phyloP scores from a whole-genome alignment of 169 alveolate species.

The Plasmodium gaboni region DNA sequence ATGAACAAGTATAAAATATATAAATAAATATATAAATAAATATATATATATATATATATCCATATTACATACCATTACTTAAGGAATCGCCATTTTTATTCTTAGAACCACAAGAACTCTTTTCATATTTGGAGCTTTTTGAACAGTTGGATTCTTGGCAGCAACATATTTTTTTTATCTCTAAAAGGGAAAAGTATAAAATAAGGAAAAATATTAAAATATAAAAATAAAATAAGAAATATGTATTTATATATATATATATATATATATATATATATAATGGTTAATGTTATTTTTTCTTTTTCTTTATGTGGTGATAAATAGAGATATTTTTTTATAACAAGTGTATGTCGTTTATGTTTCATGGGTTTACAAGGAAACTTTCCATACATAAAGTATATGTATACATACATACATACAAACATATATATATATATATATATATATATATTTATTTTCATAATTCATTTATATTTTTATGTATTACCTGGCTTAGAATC shows the following conservation, averaged over 20 bases:
- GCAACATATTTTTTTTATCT: constrained; percentile 45
- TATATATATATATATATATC: not conserved
- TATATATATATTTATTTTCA: too few relatives aligned
- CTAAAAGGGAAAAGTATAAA: constrained; percentile 6
- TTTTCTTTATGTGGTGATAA: too few relatives aligned
- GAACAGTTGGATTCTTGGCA: constrained; percentile 28
- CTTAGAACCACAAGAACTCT: constrained; percentile 27
- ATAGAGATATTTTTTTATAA: too few relatives aligned
- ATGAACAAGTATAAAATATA: not conserved
- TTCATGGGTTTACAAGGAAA: too few relatives aligned
- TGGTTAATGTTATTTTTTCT: too few relatives aligned
- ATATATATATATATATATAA: too few relatives aligned
- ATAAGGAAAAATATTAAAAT: not conserved
- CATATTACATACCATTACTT: constrained; percentile 32
- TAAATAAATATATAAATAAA: not conserved
- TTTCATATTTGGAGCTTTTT: constrained; percentile 51
- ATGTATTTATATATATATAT: not conserved
- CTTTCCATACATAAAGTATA: too few relatives aligned
- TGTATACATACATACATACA: too few relatives aligned
- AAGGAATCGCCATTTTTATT: constrained; percentile 31
- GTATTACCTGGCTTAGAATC: constrained; percentile 47
- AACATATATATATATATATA: too few relatives aligned
- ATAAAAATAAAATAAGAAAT: not conserved
- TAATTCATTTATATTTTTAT: not conserved
- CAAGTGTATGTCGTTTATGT: too few relatives aligned